phyloP scores from a whole-genome alignment of 1,284 basidiomycete species.

The Pseudozyma sp. region DNA sequence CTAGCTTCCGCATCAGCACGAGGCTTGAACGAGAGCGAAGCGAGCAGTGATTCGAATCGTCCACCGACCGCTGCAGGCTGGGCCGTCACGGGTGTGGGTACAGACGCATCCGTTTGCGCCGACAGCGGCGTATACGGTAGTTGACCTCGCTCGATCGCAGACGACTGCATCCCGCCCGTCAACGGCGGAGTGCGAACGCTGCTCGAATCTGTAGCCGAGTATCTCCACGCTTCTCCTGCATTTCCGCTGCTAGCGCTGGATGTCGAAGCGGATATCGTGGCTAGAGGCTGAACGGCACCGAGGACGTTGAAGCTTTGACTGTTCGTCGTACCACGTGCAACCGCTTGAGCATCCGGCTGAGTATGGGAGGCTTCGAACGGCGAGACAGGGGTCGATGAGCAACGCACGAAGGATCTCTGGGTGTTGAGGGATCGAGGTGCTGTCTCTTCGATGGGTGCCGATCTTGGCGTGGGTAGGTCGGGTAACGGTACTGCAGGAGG shows the following conservation, averaged over 20 bases:
- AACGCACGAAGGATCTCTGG: conserved; percentile 15
- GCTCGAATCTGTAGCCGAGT: conserved; percentile 3
- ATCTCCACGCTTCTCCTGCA: background rate
- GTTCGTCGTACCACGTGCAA: background rate
- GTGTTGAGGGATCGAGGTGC: background rate
- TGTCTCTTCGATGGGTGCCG: conserved; percentile 3
- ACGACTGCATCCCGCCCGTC: conserved; percentile 1
- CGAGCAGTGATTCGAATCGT: conserved; percentile 25
- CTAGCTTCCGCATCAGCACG: background rate
- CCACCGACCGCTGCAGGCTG: conserved; percentile 2
- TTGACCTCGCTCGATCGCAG: background rate
- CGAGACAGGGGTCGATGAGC: conserved; percentile 18
- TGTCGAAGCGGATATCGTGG: background rate
- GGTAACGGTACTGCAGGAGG: conserved; percentile 29
- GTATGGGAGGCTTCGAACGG: background rate
- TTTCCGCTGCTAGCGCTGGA: background rate
- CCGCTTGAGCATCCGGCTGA: background rate
- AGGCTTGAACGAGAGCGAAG: conserved; percentile 16
- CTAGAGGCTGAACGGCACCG: background rate
- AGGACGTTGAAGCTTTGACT: conserved; percentile 12
- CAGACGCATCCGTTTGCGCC: conserved; percentile 5
- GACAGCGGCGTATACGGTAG: conserved; percentile 18
- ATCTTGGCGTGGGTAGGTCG: conserved; percentile 13
- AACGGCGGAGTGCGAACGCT: conserved; percentile 19
- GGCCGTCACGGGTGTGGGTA: conserved; percentile 9